Evolutionary conservation across 352 stramenopile genomes (phyloP).

Genomic region (Vaucheria bursata): DNA sequence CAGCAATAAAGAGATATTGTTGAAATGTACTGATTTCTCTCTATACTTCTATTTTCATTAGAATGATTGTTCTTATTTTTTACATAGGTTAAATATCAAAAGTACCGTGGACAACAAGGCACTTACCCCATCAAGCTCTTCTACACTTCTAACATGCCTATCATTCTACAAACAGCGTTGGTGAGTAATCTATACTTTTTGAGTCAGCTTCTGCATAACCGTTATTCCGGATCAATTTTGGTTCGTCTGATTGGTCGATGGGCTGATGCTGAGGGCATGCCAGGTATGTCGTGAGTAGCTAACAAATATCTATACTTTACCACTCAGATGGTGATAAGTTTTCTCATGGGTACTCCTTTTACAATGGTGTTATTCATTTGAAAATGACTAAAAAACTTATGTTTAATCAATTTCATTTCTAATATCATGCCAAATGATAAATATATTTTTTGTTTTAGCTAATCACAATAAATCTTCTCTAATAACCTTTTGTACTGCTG

Average conservation of each 20-base stretch:
- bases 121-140: constrained; percentile 99
- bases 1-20: background rate
- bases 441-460: too few species aligned
- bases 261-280: constrained; percentile 87
- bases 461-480: too few species aligned
- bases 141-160: constrained; percentile 99
- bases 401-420: too few species aligned
- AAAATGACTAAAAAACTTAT: too few species aligned
- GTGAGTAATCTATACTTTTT: constrained; percentile 99
- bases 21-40: background rate
- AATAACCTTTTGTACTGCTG: too few species aligned
- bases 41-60: background rate
- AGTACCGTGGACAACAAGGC: constrained; percentile 94
- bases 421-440: too few species aligned
- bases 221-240: constrained; percentile 71
- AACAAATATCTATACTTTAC: too few species aligned
- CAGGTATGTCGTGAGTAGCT: too few species aligned
- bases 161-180: constrained; percentile 96
- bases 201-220: constrained; percentile 97
- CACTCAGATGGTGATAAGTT: too few species aligned
- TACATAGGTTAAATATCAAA: constrained; percentile 92
- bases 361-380: too few species aligned
- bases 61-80: too few species aligned
- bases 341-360: too few species aligned
- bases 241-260: constrained; percentile 94